Evolutionary conservation across 306 rosid genomes (phyloP), one percentile per base, ranked within the genome.

Genomic region (Lathyrus tuberosus): DNA sequence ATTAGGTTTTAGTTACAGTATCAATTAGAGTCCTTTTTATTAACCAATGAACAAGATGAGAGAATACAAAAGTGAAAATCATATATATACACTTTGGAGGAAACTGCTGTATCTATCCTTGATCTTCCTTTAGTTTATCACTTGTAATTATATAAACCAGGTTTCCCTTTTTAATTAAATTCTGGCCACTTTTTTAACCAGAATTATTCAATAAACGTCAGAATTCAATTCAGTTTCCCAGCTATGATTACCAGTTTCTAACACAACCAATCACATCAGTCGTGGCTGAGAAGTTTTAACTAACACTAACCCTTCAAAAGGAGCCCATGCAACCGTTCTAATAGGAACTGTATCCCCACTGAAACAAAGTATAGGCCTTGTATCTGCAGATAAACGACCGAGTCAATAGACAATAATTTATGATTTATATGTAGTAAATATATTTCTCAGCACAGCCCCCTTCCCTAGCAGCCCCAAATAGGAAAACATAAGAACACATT

Each of bases 301-400:
- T n/a, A n/a, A n/a, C n/a, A n/a, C n/a, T n/a, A n/a, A n/a, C n/a
- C n/a, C n/a, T n/a, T n/a, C n/a, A n/a, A n/a, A n/a, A n/a, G n/a
- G n/a, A n/a, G n/a, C n/a, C n/a, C n/a, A n/a, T n/a, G n/a, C n/a
- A n/a, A n/a, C n/a, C n/a, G n/a, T n/a, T n/a, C n/a, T n/a, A n/a
- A n/a, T n/a, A n/a, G n/a, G n/a, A n/a, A n/a, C n/a, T n/a, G n/a
- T n/a, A n/a, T n/a, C n/a, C n/a, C n/a, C n/a, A n/a, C n/a, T n/a
- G n/a, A n/a, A n/a, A n/a, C n/a, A n/a, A n/a, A n/a, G n/a, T n/a
- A n/a, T n/a, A n/a, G n/a, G n/a, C n/a, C n/a, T n/a, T n/a, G n/a
- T n/a, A n/a, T n/a, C n/a, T n/a, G 88, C 80, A 81, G 44, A 87
- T 41, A 62, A 75, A 75, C 20, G 67, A 22, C 22, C 44, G 59